Percentiles rank a stretch among this genome's conserved stretches.
These are phyloP conservation scores for Coemansia nantahalensis DNA, from an alignment of 192 early-diverging fungal genomes.

Conservation along the genomic window DNA sequence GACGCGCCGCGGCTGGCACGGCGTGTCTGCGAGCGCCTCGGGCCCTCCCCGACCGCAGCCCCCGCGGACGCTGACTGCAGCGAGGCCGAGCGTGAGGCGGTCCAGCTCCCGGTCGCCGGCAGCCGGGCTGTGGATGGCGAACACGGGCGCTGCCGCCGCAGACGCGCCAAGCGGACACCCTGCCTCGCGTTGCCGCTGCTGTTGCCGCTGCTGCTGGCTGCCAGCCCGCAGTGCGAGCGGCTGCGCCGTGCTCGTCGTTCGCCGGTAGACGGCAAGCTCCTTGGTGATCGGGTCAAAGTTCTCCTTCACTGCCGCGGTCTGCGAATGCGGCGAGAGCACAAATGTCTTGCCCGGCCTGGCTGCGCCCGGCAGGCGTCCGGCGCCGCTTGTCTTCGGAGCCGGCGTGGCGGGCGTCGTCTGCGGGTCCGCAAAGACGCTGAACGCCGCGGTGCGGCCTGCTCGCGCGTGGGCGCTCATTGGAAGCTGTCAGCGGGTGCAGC, in stretches of 20 bases:
- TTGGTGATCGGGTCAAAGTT: slow-evolving; percentile 38
- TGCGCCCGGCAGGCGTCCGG: neutral
- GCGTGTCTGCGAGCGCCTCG: no score
- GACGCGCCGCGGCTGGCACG: no score
- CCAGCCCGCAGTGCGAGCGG: neutral
- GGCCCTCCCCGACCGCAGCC: no score
- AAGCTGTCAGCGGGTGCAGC: neutral
- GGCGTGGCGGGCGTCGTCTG: neutral
- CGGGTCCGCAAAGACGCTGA: slow-evolving; percentile 17
- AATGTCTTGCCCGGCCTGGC: slow-evolving; percentile 9
- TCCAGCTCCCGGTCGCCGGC: neutral
- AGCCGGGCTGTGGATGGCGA: neutral
- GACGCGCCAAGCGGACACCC: no score
- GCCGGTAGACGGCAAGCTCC: slow-evolving; percentile 11
- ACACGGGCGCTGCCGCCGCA: neutral
- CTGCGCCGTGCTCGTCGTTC: neutral
- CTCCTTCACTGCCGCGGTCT: slow-evolving; percentile 31
- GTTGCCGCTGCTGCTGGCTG: neutral
- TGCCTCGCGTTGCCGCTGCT: no score
- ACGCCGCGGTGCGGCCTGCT: neutral
- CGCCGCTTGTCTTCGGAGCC: neutral
- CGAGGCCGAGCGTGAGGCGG: no score
- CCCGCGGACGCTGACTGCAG: no score
- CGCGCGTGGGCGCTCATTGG: neutral
- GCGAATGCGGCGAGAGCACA: slow-evolving; percentile 26